phyloP scores from a whole-genome alignment of 441 rosid species.

The Syzygium malaccense region DNA sequence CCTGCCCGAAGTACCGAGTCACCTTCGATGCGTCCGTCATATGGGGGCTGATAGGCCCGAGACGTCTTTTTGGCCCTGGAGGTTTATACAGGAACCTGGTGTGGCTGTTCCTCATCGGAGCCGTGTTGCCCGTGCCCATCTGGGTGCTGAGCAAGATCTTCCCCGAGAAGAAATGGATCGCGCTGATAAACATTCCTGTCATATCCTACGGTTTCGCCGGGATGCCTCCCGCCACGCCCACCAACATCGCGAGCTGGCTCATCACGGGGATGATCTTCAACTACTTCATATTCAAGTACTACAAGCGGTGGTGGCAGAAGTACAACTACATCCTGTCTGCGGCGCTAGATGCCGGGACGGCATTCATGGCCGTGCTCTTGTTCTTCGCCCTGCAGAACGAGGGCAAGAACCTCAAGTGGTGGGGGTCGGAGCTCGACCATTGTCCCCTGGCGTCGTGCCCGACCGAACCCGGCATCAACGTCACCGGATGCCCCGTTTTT shows the following conservation, averaged over 20 bases:
- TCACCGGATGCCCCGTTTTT: background rate
- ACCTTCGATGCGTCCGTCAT: background rate
- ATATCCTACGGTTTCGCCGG: background rate
- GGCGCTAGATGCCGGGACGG: background rate
- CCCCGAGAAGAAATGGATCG: background rate
- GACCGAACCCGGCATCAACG: background rate
- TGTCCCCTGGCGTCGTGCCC: background rate
- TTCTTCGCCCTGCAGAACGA: background rate
- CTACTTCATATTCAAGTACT: background rate
- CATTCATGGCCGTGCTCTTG: background rate
- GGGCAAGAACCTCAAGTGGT: background rate
- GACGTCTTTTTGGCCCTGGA: background rate
- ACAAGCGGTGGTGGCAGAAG: background rate
- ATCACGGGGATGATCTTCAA: background rate
- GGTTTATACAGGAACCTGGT: background rate
- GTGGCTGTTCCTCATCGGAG: background rate
- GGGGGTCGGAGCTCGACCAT: background rate
- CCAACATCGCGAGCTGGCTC: slow-evolving; percentile 1
- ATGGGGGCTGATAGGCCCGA: background rate
- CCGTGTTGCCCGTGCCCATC: background rate
- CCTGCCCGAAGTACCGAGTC: slow-evolving; percentile 1
- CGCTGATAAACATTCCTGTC: background rate
- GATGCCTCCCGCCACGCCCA: background rate
- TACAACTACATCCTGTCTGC: background rate
- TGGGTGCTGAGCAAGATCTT: background rate